Conservation (phyloP, 768 basidiomycete species). For the Lactifluus hygrophoroides region DNA sequence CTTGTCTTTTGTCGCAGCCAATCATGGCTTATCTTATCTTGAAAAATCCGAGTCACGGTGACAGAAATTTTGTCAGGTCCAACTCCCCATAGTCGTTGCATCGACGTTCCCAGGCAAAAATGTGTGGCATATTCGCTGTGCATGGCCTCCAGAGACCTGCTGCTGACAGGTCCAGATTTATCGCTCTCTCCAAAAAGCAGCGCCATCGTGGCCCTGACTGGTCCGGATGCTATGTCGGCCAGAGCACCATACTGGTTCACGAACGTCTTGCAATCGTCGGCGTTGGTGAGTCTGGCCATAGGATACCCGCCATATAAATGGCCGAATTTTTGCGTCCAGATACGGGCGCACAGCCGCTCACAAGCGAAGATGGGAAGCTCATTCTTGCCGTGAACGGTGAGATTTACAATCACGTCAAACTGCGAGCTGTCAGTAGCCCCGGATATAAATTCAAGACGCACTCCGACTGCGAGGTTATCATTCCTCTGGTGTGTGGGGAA, state of each 20-base stretch:
- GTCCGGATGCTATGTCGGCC: slow-evolving; percentile 90
- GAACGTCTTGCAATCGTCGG: slow-evolving; percentile 97
- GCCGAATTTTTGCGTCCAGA: slow-evolving; percentile 44
- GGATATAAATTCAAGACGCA: slow-evolving; percentile 87
- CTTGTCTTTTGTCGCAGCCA: no score
- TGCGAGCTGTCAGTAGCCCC: slow-evolving; percentile 57
- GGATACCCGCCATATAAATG: background rate
- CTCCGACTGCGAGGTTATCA: slow-evolving; percentile 96
- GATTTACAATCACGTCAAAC: slow-evolving; percentile 92
- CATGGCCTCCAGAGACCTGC: slow-evolving; percentile 71
- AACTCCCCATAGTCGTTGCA: background rate
- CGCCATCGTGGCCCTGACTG: slow-evolving; percentile 97
- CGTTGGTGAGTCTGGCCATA: slow-evolving; percentile 56
- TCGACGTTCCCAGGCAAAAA: slow-evolving; percentile 27
- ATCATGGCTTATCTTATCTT: slow-evolving; percentile 4
- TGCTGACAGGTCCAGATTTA: slow-evolving; percentile 59
- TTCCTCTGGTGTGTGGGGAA: slow-evolving; percentile 59
- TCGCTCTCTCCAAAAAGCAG: slow-evolving; percentile 82
- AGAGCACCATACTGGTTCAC: slow-evolving; percentile 77
- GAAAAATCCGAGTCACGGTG: background rate
- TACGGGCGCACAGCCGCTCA: slow-evolving; percentile 90
- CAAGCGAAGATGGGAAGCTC: slow-evolving; percentile 75
- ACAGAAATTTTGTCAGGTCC: background rate
- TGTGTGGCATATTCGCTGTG: slow-evolving; percentile 91
- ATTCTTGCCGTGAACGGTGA: slow-evolving; percentile 95